Base-by-base conservation (phyloP, 768 basidiomycete genomes). In the Fomitopsis pulvina region DNA sequence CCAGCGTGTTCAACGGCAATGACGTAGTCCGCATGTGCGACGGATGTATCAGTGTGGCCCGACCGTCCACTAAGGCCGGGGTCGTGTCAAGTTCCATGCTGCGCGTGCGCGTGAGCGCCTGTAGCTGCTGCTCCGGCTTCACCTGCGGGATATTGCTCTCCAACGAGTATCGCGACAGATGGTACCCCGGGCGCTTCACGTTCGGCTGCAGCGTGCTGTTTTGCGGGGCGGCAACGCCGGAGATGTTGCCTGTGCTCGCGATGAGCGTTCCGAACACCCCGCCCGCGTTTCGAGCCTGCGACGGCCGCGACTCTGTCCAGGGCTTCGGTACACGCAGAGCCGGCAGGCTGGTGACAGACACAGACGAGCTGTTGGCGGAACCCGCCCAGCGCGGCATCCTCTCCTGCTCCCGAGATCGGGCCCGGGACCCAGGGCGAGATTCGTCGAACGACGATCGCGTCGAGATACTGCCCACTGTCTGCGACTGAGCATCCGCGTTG, bases 261-360 rank as follows among this genome's bases (percentile, higher is more conserved):
- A 92, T 80, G 29, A 92, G 74, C 3, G 85, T 76, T 0, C 84
- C 87, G 51, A 85, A 75, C 1, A 84, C 84, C 4, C 84, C 83
- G 0, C 71, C 84, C 20, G 72, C 73, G 55, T 68, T 80, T 51
- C 74, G 68, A 12, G 75, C 71, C 41, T 72, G 66, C 5, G 68
- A 43, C 3, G 67, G 66, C 7, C 64, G 58, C 2, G 47, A 18
- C 11, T 63, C 63, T 4, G 48, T 43, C 37, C 50, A 50, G 26
- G 41, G 41, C 32, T 46, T 46, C 29, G 45, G 45, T 20, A 46
- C 21, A 3, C 45, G 45, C 14, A 46, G 24, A 12, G 29, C 37
- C 25, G 43, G 43, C 18, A 45, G 3, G 32, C 18, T 34, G n/a
- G 28, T 12, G 30, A 46, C 5, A 14, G 45, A 46, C n/a, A 22